Evolutionary conservation across 768 basidiomycete species (phyloP), one percentile per base, ranked within the genome.

Genomic region (Kondoa subrosea): DNA sequence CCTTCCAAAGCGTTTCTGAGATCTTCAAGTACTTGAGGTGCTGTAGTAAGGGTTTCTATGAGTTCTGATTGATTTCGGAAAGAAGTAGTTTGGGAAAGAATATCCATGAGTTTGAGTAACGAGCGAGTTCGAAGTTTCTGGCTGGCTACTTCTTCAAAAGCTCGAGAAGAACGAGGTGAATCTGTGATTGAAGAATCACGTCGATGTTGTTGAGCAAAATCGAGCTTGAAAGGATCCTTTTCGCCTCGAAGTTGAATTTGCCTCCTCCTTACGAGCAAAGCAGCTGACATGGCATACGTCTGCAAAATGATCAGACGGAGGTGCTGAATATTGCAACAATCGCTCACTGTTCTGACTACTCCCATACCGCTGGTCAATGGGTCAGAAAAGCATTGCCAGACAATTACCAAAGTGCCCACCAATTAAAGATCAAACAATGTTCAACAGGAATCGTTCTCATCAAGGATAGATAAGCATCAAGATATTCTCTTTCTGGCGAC

Each of bases 231-330:
- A 66, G 67, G 50, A 65, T 66, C 40, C 56, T 89, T 31, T 50
- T 8, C 8, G 21, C 40, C 40, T 8, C 80, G 78, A 17, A 81
- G 72, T 30, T 86, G 75, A 34, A 85, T 77, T 75, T 89, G 87
- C 73, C 86, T 88, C 61, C 93, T 81, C 57, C 93, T 81, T 1
- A 96, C 81, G 34, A 99, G 80, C 67, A 85, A 84, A 0, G 93
- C 91, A 4, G 91, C 89, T n/a, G 86, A 83, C 95, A 97, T 97
- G 1, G 89, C 91, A 75, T 95, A 97, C 0, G 92, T 96, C 1
- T 91, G 92, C 76, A 30, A 2, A 34, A 27, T 60, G 15, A 4
- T 27, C 21, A 21, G 27, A 16, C 8, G 17, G 50, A 26, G 59
- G 30, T 59, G 21, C 17, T 50, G 2, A 4, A 25, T 32, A 15